phyloP scores from a whole-genome alignment of 805 yeast genomes.

The Candida xiaguanensis region DNA sequence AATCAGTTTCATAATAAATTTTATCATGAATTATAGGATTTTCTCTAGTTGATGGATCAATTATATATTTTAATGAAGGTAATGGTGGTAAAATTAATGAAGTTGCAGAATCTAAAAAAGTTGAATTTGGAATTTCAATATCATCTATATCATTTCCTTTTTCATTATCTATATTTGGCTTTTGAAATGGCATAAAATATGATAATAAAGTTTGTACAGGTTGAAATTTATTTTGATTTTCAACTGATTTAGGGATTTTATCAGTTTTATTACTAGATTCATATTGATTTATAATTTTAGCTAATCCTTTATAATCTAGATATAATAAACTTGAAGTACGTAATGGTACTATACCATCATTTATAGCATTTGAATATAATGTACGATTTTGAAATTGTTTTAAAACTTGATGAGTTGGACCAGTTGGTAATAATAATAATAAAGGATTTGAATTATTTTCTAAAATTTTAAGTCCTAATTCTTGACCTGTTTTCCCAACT shows the following conservation, averaged over 20 bases:
- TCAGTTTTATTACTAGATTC: conserved; percentile 12
- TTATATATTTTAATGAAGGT: conserved; percentile 65
- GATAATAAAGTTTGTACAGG: conserved; percentile 37
- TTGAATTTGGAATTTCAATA: conserved; percentile 57
- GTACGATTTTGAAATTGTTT: conserved; percentile 68
- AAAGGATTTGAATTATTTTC: conserved; percentile 56
- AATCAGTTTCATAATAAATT: conserved; percentile 59
- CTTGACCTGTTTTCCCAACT: conserved; percentile 92
- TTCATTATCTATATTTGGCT: conserved; percentile 20
- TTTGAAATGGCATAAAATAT: conserved; percentile 38
- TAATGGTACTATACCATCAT: conserved; percentile 95
- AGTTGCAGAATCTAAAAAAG: conserved; percentile 75
- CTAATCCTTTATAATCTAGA: conserved; percentile 74
- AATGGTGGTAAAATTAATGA: conserved; percentile 75
- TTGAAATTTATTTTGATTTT: conserved; percentile 14
- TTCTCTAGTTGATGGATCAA: conserved; percentile 62
- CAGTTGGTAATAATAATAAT: conserved; percentile 69
- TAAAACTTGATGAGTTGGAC: conserved; percentile 65
- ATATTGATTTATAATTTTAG: conserved; percentile 17
- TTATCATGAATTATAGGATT: conserved; percentile 79
- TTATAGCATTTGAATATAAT: conserved; percentile 80
- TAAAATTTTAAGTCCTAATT: conserved; percentile 60
- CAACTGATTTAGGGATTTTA: conserved; percentile 17
- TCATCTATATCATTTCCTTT: conserved; percentile 21
- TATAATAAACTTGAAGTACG: conserved; percentile 84